phyloP scores from a whole-genome alignment of 805 yeast genomes.

The Starmerella apis region DNA sequence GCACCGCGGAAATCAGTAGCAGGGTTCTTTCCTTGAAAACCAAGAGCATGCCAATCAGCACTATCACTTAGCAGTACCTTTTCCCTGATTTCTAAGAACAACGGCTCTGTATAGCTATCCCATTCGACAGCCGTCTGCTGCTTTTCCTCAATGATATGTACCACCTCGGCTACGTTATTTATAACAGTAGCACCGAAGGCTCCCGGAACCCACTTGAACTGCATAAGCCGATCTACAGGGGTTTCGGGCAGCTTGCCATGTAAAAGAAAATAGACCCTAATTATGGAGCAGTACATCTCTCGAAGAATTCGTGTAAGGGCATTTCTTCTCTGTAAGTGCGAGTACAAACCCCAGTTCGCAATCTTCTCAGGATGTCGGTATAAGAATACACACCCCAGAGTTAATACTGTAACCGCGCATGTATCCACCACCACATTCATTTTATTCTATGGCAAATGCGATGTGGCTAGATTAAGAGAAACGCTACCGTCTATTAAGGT shows the following conservation, averaged over 20 bases:
- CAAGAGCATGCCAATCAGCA: slow-evolving; percentile 31
- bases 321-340: not conserved
- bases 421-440: too few relatives aligned
- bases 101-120: not conserved
- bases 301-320: not conserved
- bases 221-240: slow-evolving; percentile 11
- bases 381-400: slow-evolving; percentile 2
- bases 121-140: slow-evolving; percentile 3
- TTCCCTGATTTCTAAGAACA: not conserved
- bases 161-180: not conserved
- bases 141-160: slow-evolving; percentile 1
- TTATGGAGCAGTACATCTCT: slow-evolving; percentile 1
- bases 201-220: slow-evolving; percentile 7
- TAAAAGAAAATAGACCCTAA: slow-evolving; percentile 4
- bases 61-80: not conserved
- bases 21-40: slow-evolving; percentile 35
- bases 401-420: not conserved
- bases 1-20: slow-evolving; percentile 33
- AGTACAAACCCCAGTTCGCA: slow-evolving; percentile 9
- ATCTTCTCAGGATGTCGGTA: slow-evolving; percentile 11
- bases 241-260: slow-evolving; percentile 7
- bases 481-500: not conserved
- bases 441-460: not conserved
- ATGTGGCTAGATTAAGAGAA: not conserved
- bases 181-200: slow-evolving; percentile 12